phyloP scores from a whole-genome alignment of 495 filamentous ascomycete species.

The Tuber borchii region DNA sequence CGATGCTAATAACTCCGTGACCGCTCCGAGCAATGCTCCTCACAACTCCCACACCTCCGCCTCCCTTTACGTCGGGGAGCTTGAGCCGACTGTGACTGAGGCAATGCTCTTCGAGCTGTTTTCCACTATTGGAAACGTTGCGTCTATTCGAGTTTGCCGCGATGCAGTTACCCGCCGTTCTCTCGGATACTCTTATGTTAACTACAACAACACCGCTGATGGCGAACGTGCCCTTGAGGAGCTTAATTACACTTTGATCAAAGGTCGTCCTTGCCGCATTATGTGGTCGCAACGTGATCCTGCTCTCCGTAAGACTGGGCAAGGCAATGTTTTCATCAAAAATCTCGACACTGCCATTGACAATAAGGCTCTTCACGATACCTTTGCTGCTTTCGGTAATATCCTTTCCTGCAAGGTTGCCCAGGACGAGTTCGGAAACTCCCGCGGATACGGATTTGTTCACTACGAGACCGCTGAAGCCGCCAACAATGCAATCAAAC shows the following conservation, averaged over 20 bases:
- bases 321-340: constrained; percentile 99
- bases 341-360: constrained; percentile 97
- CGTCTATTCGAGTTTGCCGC: constrained; percentile 98
- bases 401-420: constrained; percentile 99
- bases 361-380: constrained; percentile 99
- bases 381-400: constrained; percentile 97
- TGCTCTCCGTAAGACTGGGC: constrained; percentile 96
- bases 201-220: constrained; percentile 96
- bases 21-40: constrained; percentile 61
- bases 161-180: constrained; percentile 98
- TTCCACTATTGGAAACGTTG: constrained; percentile 97
- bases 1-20: constrained; percentile 54
- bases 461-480: constrained; percentile 99
- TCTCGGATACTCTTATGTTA: constrained; percentile 98
- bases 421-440: constrained; percentile 89
- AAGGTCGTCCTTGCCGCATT: constrained; percentile 97
- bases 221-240: constrained; percentile 98
- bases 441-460: constrained; percentile 98
- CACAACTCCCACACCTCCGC: constrained; percentile 81
- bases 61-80: constrained; percentile 97
- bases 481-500: constrained; percentile 94
- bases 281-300: constrained; percentile 99
- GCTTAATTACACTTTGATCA: constrained; percentile 99
- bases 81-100: constrained; percentile 95
- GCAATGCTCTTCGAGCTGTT: constrained; percentile 99